These are phyloP conservation scores for Cercospora zeina DNA, from an alignment of 2,329 filamentous ascomycete genomes.

Conservation along the genomic window DNA sequence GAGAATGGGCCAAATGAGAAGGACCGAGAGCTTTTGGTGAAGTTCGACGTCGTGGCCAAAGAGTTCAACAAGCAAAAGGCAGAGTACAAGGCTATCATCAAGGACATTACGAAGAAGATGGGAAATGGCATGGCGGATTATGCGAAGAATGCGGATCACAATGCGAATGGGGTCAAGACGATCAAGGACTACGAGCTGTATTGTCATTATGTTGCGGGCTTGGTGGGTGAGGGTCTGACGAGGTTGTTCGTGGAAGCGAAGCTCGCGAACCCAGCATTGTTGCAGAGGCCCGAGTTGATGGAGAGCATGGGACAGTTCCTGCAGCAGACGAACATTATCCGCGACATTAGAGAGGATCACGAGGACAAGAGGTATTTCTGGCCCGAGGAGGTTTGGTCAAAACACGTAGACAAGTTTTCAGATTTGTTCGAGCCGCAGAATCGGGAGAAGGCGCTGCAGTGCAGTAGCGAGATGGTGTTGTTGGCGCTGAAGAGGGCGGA, in stretches of 20 bases:
- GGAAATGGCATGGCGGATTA: constrained; percentile 99
- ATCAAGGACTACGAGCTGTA: constrained; percentile 91
- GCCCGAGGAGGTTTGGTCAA: constrained; percentile 95
- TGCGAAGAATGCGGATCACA: constrained; percentile 74
- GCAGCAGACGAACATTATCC: constrained; percentile 98
- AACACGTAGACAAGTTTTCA: constrained; percentile 85
- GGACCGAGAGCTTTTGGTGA: constrained; percentile 84
- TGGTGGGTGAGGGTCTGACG: constrained; percentile 94
- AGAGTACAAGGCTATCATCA: constrained; percentile 80
- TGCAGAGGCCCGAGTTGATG: constrained; percentile 75
- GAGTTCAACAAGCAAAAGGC: constrained; percentile 89
- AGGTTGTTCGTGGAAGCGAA: constrained; percentile 83
- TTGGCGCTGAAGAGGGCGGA: constrained; percentile 83
- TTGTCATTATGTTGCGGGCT: constrained; percentile 96
- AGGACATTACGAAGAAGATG: constrained; percentile 92
- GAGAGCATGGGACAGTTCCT: constrained; percentile 97
- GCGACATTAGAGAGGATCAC: constrained; percentile 87
- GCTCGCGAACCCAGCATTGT: constrained; percentile 80
- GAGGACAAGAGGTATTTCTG: constrained; percentile 88
- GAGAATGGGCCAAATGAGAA: constrained; percentile 90
- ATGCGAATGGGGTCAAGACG: constrained; percentile 72
- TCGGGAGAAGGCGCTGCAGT: constrained; percentile 74
- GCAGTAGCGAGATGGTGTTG: constrained; percentile 90
- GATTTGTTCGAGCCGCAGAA: constrained; percentile 85
- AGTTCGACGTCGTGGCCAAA: constrained; percentile 82